Evolutionary conservation across 2,329 filamentous ascomycete species (phyloP), one percentile per base, ranked within the genome.

Genomic region (Sporothrix brasiliensis): DNA sequence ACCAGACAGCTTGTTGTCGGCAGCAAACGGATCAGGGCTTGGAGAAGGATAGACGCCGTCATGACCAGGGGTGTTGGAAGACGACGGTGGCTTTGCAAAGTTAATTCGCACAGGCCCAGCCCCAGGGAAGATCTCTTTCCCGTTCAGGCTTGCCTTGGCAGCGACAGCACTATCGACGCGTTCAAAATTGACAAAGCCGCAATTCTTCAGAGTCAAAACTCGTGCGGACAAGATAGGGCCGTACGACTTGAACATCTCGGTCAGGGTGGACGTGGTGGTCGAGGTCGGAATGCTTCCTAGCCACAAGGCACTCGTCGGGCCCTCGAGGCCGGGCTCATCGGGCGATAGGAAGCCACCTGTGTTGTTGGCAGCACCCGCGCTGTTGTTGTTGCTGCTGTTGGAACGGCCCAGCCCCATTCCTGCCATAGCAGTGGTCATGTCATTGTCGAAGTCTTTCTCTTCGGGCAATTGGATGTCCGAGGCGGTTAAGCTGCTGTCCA

Each of bases 141-240:
- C 93, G 77, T 98, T 98, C 81, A 97, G 89, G 77, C 90, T 87
- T 16, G 89, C 89, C 79, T 94, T 96, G 19, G 95, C 95, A 72
- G 92, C 89, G 52, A 97, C 90, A 70, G 95, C 95, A 78, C 93
- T 97, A 74, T 98, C 94, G 41, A 95, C 82, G 71, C 88, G 90
- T 80, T 98, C 93, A 77, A 97, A 99, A 80, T 99, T 99, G 78
- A 99, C 94, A 76, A 99, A 99, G 3, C 94, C 95, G 78, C 95
- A 99, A 81, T 97, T 98, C 85, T 99, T 99, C 84, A 99, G 93
- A 0, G 95, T 98, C 73, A 99, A 85, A 4, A 99, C 95, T 74
- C 95, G 88, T 39, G 93, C 94, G 3, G 94, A 97, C 74, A 95
- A 86, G 73, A 99, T 97, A 3, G 91, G 87, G 11, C 95, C 95